phyloP scores from a whole-genome alignment of 2,329 filamentous ascomycete species.

The Microdochium bolleyi region DNA sequence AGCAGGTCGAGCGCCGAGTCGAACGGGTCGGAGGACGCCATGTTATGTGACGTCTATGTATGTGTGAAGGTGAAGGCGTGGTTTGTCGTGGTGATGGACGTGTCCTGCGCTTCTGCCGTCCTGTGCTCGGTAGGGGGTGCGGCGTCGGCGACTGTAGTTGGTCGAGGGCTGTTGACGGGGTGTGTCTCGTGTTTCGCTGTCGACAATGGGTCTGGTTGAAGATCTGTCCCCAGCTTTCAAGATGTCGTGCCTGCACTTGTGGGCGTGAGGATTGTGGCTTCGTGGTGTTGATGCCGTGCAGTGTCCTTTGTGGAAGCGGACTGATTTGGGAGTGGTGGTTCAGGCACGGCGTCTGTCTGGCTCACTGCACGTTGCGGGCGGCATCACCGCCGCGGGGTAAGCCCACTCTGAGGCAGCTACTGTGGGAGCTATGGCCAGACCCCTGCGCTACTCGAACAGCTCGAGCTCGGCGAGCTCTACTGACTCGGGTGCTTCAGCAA shows the following conservation, averaged over 20 bases:
- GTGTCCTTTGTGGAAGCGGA: not conserved
- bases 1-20: conserved; percentile 90
- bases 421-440: not conserved
- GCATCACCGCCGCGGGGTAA: not conserved
- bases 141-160: no score
- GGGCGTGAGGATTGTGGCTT: not conserved
- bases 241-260: not conserved
- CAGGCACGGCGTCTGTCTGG: not conserved
- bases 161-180: no score
- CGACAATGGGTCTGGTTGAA: not conserved
- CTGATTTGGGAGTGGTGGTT: not conserved
- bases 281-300: not conserved
- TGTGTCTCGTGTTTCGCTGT: not conserved
- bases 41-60: no score
- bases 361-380: not conserved
- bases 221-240: not conserved
- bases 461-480: no score
- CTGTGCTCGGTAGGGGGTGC: no score
- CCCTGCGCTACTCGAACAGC: not conserved
- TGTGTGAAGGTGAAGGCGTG: not conserved
- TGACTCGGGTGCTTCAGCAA: not conserved
- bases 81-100: not conserved
- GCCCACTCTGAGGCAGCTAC: not conserved
- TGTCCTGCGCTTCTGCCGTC: no score
- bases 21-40: conserved; percentile 56